Percentiles rank a stretch among this genome's conserved stretches.
Evolutionary conservation across 2,329 filamentous ascomycete genomes (phyloP).

Genomic region (Neonectria faginata): DNA sequence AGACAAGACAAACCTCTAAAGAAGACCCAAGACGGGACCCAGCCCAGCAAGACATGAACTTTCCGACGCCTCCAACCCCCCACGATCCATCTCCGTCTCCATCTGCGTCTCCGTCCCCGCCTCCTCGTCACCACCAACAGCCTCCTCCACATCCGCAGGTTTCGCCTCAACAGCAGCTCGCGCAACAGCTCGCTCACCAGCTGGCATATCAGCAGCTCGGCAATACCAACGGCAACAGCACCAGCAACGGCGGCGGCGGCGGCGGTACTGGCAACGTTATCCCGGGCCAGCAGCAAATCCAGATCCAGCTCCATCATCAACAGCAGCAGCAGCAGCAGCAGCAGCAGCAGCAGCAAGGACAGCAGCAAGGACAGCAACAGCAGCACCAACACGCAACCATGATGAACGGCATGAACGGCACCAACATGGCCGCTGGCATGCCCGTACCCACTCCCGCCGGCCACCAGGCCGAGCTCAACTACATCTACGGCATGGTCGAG

Average conservation of each 20-base stretch:
- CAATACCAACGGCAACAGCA: slow-evolving; percentile 28
- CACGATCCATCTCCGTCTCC: slow-evolving; percentile 42
- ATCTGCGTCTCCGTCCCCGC: slow-evolving; percentile 36
- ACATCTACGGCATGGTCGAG: slow-evolving; percentile 76
- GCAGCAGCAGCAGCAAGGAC: slow-evolving; percentile 38
- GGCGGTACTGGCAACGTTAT: slow-evolving; percentile 9
- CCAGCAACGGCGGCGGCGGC: slow-evolving; percentile 8
- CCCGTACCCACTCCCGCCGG: slow-evolving; percentile 72
- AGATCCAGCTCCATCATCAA: slow-evolving; percentile 33
- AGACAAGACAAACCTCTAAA: slow-evolving; percentile 44
- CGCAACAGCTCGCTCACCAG: slow-evolving; percentile 25
- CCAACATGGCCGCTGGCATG: slow-evolving; percentile 59
- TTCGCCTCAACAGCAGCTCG: slow-evolving; percentile 33
- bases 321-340: slow-evolving; percentile 32
- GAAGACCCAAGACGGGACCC: slow-evolving; percentile 34
- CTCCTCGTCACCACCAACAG: slow-evolving; percentile 46
- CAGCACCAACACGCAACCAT: slow-evolving; percentile 43
- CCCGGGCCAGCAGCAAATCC: slow-evolving; percentile 33
- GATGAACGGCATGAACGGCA: slow-evolving; percentile 65
- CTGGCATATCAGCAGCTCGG: slow-evolving; percentile 25
- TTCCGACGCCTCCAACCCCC: slow-evolving; percentile 46
- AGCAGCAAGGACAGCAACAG: slow-evolving; percentile 34
- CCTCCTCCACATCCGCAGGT: slow-evolving; percentile 19
- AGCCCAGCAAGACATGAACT: slow-evolving; percentile 49
- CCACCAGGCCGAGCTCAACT: slow-evolving; percentile 75